Conservation (phyloP, 257 asterid species). For the Penstemon newberryi region DNA sequence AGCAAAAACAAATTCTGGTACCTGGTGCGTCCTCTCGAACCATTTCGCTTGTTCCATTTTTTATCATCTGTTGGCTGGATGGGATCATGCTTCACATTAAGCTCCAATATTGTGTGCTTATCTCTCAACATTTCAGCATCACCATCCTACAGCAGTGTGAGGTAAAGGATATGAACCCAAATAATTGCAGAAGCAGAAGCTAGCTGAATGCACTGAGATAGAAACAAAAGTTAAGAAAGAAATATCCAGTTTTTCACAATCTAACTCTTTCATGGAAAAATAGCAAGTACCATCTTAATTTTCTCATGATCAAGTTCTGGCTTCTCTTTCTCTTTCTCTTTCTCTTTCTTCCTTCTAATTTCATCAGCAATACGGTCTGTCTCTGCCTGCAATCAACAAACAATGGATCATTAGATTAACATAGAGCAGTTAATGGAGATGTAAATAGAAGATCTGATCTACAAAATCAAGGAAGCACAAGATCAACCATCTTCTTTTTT, state of each 20-base stretch:
- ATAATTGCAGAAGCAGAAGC: slow-evolving; percentile 97
- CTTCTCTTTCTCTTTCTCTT: slow-evolving; percentile 74
- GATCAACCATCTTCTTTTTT: slow-evolving; percentile 67
- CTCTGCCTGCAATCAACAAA: slow-evolving; percentile 66
- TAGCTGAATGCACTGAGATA: slow-evolving; percentile 78
- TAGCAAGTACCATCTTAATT: slow-evolving; percentile 59
- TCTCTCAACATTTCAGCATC: slow-evolving; percentile 47
- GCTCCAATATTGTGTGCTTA: slow-evolving; percentile 42
- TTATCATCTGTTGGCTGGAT: slow-evolving; percentile 45
- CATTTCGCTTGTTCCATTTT: slow-evolving; percentile 56
- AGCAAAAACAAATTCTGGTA: slow-evolving; percentile 25
- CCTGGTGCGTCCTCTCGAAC: slow-evolving; percentile 61
- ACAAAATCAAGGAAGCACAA: slow-evolving; percentile 23
- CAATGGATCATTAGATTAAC: slow-evolving; percentile 7
- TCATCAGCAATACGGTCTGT: slow-evolving; percentile 76
- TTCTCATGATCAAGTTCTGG: slow-evolving; percentile 66
- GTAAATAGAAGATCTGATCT: neutral
- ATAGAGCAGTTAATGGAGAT: neutral
- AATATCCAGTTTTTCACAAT: slow-evolving; percentile 32
- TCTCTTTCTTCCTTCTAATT: slow-evolving; percentile 78
- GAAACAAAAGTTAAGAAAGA: slow-evolving; percentile 50
- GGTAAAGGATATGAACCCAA: slow-evolving; percentile 97
- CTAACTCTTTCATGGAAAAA: slow-evolving; percentile 57
- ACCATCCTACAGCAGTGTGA: slow-evolving; percentile 97
- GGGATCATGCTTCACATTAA: slow-evolving; percentile 42